phyloP scores from a whole-genome alignment of 176 grass and related monocot species.

The Typha latifolia region DNA sequence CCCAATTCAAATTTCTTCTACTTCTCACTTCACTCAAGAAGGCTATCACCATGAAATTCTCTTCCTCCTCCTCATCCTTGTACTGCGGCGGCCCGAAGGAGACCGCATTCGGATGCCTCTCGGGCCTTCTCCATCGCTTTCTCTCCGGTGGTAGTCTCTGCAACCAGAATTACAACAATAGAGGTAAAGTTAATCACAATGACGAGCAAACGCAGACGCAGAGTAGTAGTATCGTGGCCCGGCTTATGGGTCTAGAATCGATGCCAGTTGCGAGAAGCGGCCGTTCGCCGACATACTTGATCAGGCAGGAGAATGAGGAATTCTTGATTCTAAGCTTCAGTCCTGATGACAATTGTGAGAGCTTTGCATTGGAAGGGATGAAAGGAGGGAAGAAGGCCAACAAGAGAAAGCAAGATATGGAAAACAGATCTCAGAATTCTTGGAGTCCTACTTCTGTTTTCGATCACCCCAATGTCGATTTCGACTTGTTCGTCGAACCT shows the following conservation, averaged over 20 bases:
- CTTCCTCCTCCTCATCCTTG: slow-evolving; percentile 21
- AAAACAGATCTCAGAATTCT: slow-evolving; percentile 16
- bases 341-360: slow-evolving; percentile 24
- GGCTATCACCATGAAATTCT: slow-evolving; percentile 37
- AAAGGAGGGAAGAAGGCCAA: neutral
- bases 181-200: neutral
- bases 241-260: slow-evolving; percentile 77
- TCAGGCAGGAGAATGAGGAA: slow-evolving; percentile 52
- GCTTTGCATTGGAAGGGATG: too few species aligned
- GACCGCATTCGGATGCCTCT: slow-evolving; percentile 18
- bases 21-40: neutral
- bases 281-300: slow-evolving; percentile 27
- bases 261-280: slow-evolving; percentile 45
- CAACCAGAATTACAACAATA: neutral
- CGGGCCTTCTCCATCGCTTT: slow-evolving; percentile 40
- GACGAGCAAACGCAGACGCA: neutral
- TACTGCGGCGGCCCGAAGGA: neutral
- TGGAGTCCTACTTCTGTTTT: slow-evolving; percentile 72
- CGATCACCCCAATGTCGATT: slow-evolving; percentile 16
- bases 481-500: neutral
- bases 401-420: slow-evolving; percentile 11
- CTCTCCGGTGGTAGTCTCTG: slow-evolving; percentile 40
- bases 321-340: slow-evolving; percentile 82
- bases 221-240: slow-evolving; percentile 61
- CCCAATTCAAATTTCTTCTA: slow-evolving; percentile 16